Evolutionary conservation across 2,329 filamentous ascomycete species (phyloP), one percentile per base, ranked within the genome.

Genomic region (Fusarium robinianum): DNA sequence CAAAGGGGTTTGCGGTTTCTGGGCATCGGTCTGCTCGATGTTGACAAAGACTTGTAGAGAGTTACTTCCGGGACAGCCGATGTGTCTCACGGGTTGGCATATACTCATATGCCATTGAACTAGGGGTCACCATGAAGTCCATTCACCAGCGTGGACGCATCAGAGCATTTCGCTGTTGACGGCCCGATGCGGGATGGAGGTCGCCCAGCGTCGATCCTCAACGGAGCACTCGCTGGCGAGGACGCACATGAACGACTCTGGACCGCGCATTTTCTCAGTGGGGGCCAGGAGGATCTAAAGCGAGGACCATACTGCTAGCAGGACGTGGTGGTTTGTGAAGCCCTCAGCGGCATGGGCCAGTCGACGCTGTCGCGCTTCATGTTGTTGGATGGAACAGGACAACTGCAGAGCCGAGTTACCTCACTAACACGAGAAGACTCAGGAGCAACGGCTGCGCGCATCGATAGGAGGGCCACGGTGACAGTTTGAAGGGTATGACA

Each of bases 1-100:
- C 67, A 69, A 15, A 57, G 51, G 24, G 16, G 23, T 14, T 39
- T 33, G 6, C 16, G 39, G 29, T 39, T 12, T 5, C 12, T 8
- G 31, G 41, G 19, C 44, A 45, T 55, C 22, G 8, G 16, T 34
- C 29, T 19, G n/a, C n/a, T n/a, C 26, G 34, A 41, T 33, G 14
- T 31, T 37, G 5, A 9, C 6, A 3, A 21, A 10, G 8, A 21
- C 15, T 18, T 22, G 24, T 30, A 23, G 17, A 6, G 29, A 32
- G n/a, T n/a, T n/a, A n/a, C n/a, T n/a, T n/a, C n/a, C n/a, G n/a
- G n/a, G n/a, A n/a, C n/a, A n/a, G n/a, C n/a, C 5, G 6, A 32
- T 17, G 7, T 36, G 19, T 15, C 24, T 26, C 24, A 5, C 6
- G 24, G 11, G 24, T n/a, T n/a, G 24, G 10, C 24, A 26, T 12